These are phyloP conservation scores for Botryotinia globosa DNA, from an alignment of 2,329 filamentous ascomycete species.

Conservation along the genomic window DNA sequence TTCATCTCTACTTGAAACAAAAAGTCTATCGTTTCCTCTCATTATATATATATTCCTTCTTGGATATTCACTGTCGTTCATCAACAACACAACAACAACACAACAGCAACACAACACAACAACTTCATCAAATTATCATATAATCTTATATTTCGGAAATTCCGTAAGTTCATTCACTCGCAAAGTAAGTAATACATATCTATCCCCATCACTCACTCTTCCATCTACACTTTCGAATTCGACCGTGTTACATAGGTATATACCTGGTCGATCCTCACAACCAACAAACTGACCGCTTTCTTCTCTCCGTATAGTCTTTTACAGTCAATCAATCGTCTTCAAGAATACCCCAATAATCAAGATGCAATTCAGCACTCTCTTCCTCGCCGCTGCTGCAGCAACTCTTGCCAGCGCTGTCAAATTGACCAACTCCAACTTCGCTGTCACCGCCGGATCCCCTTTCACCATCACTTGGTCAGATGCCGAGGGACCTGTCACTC, in stretches of 20 bases:
- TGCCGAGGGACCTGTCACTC: conserved; percentile 32
- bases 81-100: neutral
- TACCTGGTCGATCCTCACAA: neutral
- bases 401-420: conserved; percentile 28
- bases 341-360: conserved; percentile 21
- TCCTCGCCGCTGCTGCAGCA: conserved; percentile 30
- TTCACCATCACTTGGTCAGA: conserved; percentile 35
- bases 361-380: conserved; percentile 36
- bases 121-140: neutral
- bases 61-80: neutral
- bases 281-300: neutral
- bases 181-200: neutral
- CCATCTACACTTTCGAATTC: neutral
- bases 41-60: neutral
- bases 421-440: conserved; percentile 34
- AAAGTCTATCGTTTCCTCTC: neutral
- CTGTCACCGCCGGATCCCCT: conserved; percentile 28
- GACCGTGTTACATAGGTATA: too few relatives aligned
- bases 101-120: neutral
- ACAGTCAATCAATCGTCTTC: neutral
- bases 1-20: neutral
- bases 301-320: neutral
- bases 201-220: neutral
- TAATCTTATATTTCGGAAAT: neutral
- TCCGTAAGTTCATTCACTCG: neutral